These are phyloP conservation scores for Brassica balearica DNA, from an alignment of 441 rosid species.

Conservation along the genomic window DNA sequence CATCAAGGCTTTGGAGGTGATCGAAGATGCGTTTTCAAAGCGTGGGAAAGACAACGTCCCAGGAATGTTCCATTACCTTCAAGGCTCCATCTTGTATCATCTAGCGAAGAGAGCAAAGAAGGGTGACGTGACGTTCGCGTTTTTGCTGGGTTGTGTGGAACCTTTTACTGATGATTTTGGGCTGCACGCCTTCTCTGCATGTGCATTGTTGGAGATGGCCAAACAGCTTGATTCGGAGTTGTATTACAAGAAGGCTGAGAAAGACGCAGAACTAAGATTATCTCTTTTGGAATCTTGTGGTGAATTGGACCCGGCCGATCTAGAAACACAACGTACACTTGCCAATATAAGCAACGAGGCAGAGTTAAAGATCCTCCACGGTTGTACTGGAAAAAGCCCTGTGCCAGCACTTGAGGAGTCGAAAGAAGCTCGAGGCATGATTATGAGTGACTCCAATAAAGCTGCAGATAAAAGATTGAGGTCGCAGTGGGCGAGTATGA, in stretches of 20 bases:
- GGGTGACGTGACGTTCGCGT: neutral
- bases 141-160: conserved; percentile 8
- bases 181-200: neutral
- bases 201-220: neutral
- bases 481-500: conserved; percentile 29
- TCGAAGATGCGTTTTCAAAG: conserved; percentile 17
- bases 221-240: conserved; percentile 6
- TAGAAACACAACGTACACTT: neutral
- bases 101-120: neutral
- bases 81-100: conserved; percentile 9
- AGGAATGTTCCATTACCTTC: neutral
- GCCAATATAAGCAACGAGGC: neutral
- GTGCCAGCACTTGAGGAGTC: conserved; percentile 11
- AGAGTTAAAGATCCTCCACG: neutral
- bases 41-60: neutral
- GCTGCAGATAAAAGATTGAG: conserved; percentile 14
- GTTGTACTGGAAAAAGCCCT: neutral
- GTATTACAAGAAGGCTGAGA: conserved; percentile 32
- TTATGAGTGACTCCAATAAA: neutral
- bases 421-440: neutral
- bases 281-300: neutral
- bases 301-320: neutral
- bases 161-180: neutral
- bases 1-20: conserved; percentile 32
- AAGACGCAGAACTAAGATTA: neutral